Evolutionary conservation across 495 filamentous ascomycete genomes (phyloP).

Genomic region (Neurospora sp.): DNA sequence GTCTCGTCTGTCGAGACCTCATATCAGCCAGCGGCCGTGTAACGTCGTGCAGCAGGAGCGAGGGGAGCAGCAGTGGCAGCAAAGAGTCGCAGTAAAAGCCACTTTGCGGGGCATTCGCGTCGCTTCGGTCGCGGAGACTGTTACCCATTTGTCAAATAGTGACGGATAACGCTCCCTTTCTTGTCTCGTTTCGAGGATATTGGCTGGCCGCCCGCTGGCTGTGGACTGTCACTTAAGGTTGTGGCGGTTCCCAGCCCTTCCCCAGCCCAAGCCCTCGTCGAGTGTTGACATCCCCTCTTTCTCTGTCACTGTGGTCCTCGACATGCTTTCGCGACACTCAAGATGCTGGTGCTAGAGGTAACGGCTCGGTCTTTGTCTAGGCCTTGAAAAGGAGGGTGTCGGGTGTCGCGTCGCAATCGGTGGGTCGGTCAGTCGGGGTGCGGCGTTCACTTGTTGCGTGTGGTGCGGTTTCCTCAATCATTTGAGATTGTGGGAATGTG

Average conservation of each 20-base stretch:
- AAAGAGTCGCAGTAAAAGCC: background rate
- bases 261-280: background rate
- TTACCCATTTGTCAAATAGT: background rate
- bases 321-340: background rate
- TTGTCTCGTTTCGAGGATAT: background rate
- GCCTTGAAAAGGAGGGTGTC: background rate
- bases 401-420: background rate
- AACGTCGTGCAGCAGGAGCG: background rate
- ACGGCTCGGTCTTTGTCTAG: background rate
- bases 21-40: background rate
- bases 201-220: background rate
- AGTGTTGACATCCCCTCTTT: background rate
- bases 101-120: background rate
- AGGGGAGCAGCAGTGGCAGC: background rate
- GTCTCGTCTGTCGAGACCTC: background rate
- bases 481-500: background rate
- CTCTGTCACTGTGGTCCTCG: background rate
- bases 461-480: background rate
- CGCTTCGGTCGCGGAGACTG: background rate
- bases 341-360: background rate
- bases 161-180: background rate
- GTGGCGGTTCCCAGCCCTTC: background rate
- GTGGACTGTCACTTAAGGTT: background rate
- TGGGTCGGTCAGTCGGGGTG: background rate
- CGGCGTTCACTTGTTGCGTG: background rate